Base-by-base conservation (phyloP, 108 stramenopile genomes). In the Nitzschia sp. region DNA sequence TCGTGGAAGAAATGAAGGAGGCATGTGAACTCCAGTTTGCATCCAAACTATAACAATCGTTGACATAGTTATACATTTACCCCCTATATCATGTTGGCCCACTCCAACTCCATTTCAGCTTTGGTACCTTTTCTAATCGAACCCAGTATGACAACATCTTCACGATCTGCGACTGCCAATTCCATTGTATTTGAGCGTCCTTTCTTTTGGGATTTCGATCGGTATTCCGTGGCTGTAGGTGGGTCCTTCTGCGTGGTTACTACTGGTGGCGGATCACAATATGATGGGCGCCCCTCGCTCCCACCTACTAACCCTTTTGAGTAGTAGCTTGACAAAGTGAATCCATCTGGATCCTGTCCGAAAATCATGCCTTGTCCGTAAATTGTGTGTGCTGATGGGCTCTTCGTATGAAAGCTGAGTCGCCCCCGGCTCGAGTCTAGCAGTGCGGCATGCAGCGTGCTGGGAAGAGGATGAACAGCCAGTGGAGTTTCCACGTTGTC, bases 331-430 rank as follows among this genome's bases (percentile, higher is more conserved):
- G 61, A 40, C 61, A 62, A 46, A 5, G 41, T 39, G 43, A 62
- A 62, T 44, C 61, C 61, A 24, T 62, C 61, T 43, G 61, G 61
- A 46, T 62, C 61, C 43, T 62, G 61, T 10, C 61, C 61, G 44
- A 40, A 62, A 14, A 62, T 15, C 43, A 62, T 44, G 11, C 43
- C 61, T 43, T 24, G 61, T 11, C 61, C 61, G 10, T 62, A 62
- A 7, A 24, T 17, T 48, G 46, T 48, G 14, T 48, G 46, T 17
- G 17, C n/a, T 17, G 46, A 48, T 3, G 46, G 46, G 3, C n/a
- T 17, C 46, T 17, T 17, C 17, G n/a, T 3, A 15, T 17, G n/a
- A 6, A 17, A 17, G 46, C 46, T 17, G n/a, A 48, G 17, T 3
- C n/a, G 1, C 6, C 46, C 46, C 14, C 14, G 17, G 14, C 46